A percentile compares a stretch with the other conserved stretches of the same genome.
These are phyloP conservation scores for Nemania abortiva DNA, from an alignment of 2,329 filamentous ascomycete species.

Conservation along the genomic window DNA sequence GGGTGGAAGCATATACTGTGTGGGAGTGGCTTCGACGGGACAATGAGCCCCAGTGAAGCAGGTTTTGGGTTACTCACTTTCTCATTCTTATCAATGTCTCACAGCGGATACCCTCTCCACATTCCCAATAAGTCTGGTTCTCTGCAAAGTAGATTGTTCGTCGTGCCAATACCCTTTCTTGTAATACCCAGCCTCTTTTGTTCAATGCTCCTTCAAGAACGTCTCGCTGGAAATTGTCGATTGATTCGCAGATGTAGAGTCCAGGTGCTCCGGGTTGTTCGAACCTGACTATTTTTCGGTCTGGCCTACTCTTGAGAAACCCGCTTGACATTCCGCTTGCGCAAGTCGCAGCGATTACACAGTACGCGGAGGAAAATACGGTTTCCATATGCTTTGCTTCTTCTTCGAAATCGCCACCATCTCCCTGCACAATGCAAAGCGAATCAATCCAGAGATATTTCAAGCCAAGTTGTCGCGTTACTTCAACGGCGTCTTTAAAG, in stretches of 20 bases:
- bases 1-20: neutral
- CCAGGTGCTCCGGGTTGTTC: slow-evolving; percentile 8
- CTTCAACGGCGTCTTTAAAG: slow-evolving; percentile 35
- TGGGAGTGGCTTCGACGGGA: neutral
- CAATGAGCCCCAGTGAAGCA: neutral
- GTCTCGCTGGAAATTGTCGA: slow-evolving; percentile 53
- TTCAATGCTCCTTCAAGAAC: slow-evolving; percentile 51
- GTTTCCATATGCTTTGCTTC: slow-evolving; percentile 48
- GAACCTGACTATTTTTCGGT: slow-evolving; percentile 24
- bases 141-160: slow-evolving; percentile 55
- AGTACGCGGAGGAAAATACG: slow-evolving; percentile 48
- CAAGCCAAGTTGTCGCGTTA: slow-evolving; percentile 28
- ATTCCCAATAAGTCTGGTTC: slow-evolving; percentile 56
- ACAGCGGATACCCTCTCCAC: slow-evolving; percentile 52
- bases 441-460: slow-evolving; percentile 42
- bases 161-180: slow-evolving; percentile 54
- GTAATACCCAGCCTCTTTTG: slow-evolving; percentile 56
- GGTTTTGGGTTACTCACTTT: slow-evolving; percentile 49
- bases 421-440: slow-evolving; percentile 39
- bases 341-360: slow-evolving; percentile 44
- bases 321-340: slow-evolving; percentile 36
- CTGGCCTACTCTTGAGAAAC: slow-evolving; percentile 40
- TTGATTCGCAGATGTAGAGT: slow-evolving; percentile 47
- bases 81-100: slow-evolving; percentile 52
- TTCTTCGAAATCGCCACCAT: slow-evolving; percentile 39